Conservation (phyloP, 768 basidiomycete species). For the Trametes cingulata region DNA sequence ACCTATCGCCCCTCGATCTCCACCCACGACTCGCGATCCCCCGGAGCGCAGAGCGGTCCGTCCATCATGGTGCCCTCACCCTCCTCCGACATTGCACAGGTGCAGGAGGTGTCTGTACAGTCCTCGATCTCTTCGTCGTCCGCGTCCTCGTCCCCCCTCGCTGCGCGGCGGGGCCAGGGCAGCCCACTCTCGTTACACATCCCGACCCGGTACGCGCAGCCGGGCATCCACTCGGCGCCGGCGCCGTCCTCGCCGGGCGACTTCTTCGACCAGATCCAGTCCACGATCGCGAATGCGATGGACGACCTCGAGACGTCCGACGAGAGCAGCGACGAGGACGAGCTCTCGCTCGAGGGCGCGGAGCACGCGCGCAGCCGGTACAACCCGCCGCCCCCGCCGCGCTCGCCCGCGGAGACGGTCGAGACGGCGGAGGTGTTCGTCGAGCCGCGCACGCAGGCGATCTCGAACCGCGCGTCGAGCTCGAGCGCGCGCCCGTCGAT, state of each 20-base stretch:
- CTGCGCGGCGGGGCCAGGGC: slow-evolving; percentile 26
- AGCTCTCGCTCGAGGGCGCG: slow-evolving; percentile 17
- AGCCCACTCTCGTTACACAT: slow-evolving; percentile 36
- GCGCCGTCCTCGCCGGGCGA: slow-evolving; percentile 64
- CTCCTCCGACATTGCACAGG: slow-evolving; percentile 9
- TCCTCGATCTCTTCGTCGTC: slow-evolving; percentile 9
- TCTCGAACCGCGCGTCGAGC: slow-evolving; percentile 27
- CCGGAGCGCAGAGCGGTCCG: slow-evolving; percentile 3
- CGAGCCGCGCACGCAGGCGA: slow-evolving; percentile 40
- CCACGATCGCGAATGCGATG: slow-evolving; percentile 61
- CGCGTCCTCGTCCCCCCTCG: slow-evolving; percentile 13
- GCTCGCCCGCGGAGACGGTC: slow-evolving; percentile 2
- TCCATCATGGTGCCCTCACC: slow-evolving; percentile 5
- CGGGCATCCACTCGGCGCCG: slow-evolving; percentile 59
- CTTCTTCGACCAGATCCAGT: slow-evolving; percentile 76
- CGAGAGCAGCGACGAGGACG: slow-evolving; percentile 37
- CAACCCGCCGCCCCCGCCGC: slow-evolving; percentile 15
- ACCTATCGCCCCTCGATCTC: slow-evolving; percentile 28
- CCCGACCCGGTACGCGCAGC: slow-evolving; percentile 44
- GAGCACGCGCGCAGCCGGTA: slow-evolving; percentile 15
- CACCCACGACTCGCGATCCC: slow-evolving; percentile 13
- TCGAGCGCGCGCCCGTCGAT: slow-evolving; percentile 42
- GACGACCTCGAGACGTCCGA: slow-evolving; percentile 68
- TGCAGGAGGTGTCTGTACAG: slow-evolving; percentile 13
- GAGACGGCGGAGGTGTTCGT: slow-evolving; percentile 28